Evolutionary conservation across 176 grass and related monocot genomes (phyloP).

Genomic region (Aegilops sharonensis): DNA sequence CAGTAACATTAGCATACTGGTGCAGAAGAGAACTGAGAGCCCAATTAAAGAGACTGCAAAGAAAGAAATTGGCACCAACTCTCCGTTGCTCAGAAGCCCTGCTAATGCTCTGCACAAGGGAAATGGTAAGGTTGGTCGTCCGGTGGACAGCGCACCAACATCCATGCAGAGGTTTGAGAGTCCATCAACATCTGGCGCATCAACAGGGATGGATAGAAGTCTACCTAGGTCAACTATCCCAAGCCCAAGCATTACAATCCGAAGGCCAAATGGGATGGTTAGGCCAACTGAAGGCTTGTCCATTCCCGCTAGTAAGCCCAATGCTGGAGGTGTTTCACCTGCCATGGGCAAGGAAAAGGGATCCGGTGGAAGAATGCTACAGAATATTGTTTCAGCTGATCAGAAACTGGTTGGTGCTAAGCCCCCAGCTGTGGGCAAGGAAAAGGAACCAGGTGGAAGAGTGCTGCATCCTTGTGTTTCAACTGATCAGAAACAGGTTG

Average conservation of each 20-base stretch:
- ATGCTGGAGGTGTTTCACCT: constrained; percentile 24
- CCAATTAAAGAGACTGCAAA: constrained; percentile 29
- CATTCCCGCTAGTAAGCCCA: constrained; percentile 36
- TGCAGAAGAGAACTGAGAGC: constrained; percentile 57
- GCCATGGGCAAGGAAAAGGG: constrained; percentile 52
- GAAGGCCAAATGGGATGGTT: constrained; percentile 58
- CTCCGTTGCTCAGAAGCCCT: constrained; percentile 35
- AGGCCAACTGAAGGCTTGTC: constrained; percentile 33
- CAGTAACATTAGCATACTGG: constrained; percentile 54
- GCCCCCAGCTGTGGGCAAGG: constrained; percentile 42
- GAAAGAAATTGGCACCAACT: constrained; percentile 37
- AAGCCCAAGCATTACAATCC: constrained; percentile 56
- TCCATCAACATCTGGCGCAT: constrained; percentile 28
- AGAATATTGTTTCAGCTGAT: constrained; percentile 38
- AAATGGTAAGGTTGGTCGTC: constrained; percentile 46
- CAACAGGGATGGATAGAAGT: constrained; percentile 40
- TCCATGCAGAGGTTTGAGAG: constrained; percentile 43
- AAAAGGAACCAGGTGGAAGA: constrained; percentile 39
- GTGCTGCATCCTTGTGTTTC: constrained; percentile 23
- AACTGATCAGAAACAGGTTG: constrained; percentile 37
- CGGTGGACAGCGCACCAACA: constrained; percentile 35
- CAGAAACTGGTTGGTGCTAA: constrained; percentile 39
- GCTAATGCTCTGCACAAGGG: constrained; percentile 41
- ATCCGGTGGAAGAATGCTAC: constrained; percentile 24
- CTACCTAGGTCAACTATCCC: constrained; percentile 45